phyloP scores from a whole-genome alignment of 2,329 filamentous ascomycete genomes.

The Fusarium sp. region DNA sequence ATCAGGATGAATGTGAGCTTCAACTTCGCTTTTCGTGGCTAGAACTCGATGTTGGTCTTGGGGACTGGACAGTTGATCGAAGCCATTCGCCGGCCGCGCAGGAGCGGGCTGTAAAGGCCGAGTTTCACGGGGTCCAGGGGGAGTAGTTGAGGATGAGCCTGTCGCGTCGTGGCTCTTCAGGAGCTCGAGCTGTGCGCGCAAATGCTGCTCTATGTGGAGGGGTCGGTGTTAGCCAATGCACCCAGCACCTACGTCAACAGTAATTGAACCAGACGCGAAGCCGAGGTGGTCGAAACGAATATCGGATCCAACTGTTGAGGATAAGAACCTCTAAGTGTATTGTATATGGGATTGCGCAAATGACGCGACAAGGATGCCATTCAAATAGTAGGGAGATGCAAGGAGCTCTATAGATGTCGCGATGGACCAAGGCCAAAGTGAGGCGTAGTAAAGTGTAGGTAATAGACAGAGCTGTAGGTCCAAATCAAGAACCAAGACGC shows the following conservation, averaged over 20 bases:
- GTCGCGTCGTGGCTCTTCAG: conserved; percentile 52
- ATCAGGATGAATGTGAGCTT: conserved; percentile 60
- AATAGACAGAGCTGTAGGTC: conserved; percentile 12
- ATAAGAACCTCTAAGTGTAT: conserved; percentile 19
- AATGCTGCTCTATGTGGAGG: conserved; percentile 50
- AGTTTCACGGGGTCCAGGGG: conserved; percentile 43
- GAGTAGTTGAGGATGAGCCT: conserved; percentile 44
- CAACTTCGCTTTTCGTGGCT: conserved; percentile 50
- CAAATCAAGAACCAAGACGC: conserved; percentile 18
- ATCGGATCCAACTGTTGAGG: conserved; percentile 10
- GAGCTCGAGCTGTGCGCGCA: conserved; percentile 57
- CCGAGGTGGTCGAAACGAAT: conserved; percentile 15
- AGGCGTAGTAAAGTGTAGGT: conserved; percentile 7
- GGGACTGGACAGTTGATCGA: conserved; percentile 51
- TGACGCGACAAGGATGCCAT: conserved; percentile 38
- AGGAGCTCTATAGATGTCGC: conserved; percentile 35
- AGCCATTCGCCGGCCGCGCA: conserved; percentile 56
- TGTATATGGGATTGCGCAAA: conserved; percentile 27
- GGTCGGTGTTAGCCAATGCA: conserved; percentile 39
- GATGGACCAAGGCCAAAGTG: conserved; percentile 19
- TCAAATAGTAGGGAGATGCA: conserved; percentile 25
- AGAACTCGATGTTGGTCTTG: conserved; percentile 49
- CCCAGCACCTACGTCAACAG: conserved; percentile 24
- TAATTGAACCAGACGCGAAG: conserved; percentile 25
- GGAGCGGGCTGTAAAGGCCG: conserved; percentile 44